Evolutionary conservation across 108 stramenopile genomes (phyloP).

Genomic region (Pelagomonas calceolata): DNA sequence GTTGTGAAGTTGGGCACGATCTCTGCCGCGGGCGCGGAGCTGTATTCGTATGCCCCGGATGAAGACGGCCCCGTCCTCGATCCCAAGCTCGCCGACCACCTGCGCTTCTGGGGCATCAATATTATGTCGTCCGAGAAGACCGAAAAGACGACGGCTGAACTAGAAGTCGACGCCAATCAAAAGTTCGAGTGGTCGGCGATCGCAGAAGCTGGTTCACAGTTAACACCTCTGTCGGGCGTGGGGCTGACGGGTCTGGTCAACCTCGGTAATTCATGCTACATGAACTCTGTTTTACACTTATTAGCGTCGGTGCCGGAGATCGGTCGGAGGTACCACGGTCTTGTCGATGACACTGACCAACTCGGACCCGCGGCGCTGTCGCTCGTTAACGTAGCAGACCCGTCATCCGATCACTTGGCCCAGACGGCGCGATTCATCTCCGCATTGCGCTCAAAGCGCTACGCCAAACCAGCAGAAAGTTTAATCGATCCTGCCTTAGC

Average conservation of each 20-base stretch:
- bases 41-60: conserved; percentile 90
- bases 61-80: conserved; percentile 94
- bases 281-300: conserved; percentile 80
- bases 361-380: not conserved
- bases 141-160: conserved; percentile 87
- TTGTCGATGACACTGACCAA: not conserved
- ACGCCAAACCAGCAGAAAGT: not conserved
- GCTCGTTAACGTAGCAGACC: not conserved
- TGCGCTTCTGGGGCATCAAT: conserved; percentile 78
- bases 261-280: conserved; percentile 94
- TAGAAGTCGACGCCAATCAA: conserved; percentile 93
- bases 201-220: conserved; percentile 73
- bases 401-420: conserved; percentile 1
- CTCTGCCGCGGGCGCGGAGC: conserved; percentile 82
- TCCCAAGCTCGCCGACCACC: conserved; percentile 81
- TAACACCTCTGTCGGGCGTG: conserved; percentile 69
- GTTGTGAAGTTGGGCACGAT: conserved; percentile 98
- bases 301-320: conserved; percentile 66
- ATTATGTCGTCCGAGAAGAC: conserved; percentile 65
- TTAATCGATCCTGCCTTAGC: not conserved
- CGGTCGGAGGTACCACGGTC: conserved; percentile 43
- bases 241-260: conserved; percentile 86
- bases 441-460: conserved; percentile 8
- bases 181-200: conserved; percentile 81
- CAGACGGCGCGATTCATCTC: conserved; percentile 12